A percentile compares a stretch with the other conserved stretches of the same genome.
These are phyloP conservation scores for Trichophyton rubrum DNA, from an alignment of 2,329 filamentous ascomycete species.

Conservation along the genomic window DNA sequence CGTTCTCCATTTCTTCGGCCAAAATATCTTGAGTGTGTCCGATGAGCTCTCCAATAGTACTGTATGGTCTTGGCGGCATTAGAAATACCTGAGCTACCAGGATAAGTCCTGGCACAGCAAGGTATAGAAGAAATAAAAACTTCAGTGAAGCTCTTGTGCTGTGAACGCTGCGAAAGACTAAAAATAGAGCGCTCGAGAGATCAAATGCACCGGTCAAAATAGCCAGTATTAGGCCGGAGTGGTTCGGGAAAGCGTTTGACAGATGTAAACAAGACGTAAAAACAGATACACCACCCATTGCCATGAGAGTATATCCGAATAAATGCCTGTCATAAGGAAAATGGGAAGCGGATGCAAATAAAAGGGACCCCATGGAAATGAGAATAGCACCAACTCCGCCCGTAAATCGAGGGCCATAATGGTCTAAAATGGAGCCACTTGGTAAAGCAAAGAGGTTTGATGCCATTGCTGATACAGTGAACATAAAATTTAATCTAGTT, in stretches of 20 bases:
- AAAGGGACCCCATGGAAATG: constrained; percentile 54
- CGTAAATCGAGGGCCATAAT: constrained; percentile 65
- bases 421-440: constrained; percentile 72
- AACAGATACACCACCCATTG: constrained; percentile 66
- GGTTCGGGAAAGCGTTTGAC: constrained; percentile 67
- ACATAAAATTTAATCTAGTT: constrained; percentile 71
- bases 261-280: constrained; percentile 77
- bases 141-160: constrained; percentile 39
- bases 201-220: constrained; percentile 73
- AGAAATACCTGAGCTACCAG: constrained; percentile 54
- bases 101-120: constrained; percentile 57
- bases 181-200: constrained; percentile 52
- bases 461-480: constrained; percentile 74
- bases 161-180: constrained; percentile 17
- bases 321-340: constrained; percentile 64
- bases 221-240: constrained; percentile 67
- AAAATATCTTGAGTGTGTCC: constrained; percentile 50
- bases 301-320: constrained; percentile 61
- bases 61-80: constrained; percentile 66
- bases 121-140: constrained; percentile 60
- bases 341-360: constrained; percentile 56
- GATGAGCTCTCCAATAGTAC: constrained; percentile 73
- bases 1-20: constrained; percentile 40
- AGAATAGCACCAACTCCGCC: constrained; percentile 59
- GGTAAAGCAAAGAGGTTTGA: constrained; percentile 81